Percentiles rank a stretch among this genome's conserved stretches.
phyloP scores from a whole-genome alignment of 2,329 filamentous ascomycete species.

The Claviceps sp. region DNA sequence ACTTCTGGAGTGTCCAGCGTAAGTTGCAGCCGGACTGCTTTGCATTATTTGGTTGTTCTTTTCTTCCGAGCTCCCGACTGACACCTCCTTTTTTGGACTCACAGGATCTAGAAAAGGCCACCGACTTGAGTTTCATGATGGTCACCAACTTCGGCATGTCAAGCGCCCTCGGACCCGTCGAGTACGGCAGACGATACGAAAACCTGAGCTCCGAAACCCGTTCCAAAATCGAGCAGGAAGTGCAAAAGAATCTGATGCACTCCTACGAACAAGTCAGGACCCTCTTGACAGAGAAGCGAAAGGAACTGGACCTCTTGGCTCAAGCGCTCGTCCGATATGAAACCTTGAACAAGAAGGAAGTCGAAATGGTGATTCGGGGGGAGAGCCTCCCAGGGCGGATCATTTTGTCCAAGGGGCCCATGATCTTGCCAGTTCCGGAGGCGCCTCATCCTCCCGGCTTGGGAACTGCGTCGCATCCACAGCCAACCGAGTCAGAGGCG shows the following conservation, averaged over 20 bases:
- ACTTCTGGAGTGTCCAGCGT: constrained; percentile 76
- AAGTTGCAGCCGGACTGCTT: constrained; percentile 21
- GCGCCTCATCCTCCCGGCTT: constrained; percentile 22
- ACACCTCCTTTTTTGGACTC: constrained; percentile 9
- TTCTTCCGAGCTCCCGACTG: constrained; percentile 7
- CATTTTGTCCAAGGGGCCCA: constrained; percentile 38
- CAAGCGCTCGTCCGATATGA: constrained; percentile 90
- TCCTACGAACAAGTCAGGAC: constrained; percentile 60
- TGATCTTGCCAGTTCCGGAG: constrained; percentile 25
- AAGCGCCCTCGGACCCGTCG: constrained; percentile 73
- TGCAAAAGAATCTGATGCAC: constrained; percentile 72
- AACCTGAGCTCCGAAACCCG: constrained; percentile 77
- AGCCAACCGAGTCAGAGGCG: constrained; percentile 17
- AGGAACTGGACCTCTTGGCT: constrained; percentile 77
- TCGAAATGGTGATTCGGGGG: constrained; percentile 77
- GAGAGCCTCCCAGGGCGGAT: constrained; percentile 61
- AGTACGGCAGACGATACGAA: constrained; percentile 70
- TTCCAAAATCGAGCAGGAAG: constrained; percentile 75
- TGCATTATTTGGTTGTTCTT: background rate
- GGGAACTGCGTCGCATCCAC: constrained; percentile 20
- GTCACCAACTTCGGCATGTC: constrained; percentile 88
- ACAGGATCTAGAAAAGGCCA: constrained; percentile 74
- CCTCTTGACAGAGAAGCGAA: constrained; percentile 60
- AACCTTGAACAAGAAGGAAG: constrained; percentile 77
- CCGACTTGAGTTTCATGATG: constrained; percentile 71